Evolutionary conservation across 164 flowering plant genomes (phyloP), one percentile per base, ranked within the genome.

Genomic region (Vitis rotundifolia): DNA sequence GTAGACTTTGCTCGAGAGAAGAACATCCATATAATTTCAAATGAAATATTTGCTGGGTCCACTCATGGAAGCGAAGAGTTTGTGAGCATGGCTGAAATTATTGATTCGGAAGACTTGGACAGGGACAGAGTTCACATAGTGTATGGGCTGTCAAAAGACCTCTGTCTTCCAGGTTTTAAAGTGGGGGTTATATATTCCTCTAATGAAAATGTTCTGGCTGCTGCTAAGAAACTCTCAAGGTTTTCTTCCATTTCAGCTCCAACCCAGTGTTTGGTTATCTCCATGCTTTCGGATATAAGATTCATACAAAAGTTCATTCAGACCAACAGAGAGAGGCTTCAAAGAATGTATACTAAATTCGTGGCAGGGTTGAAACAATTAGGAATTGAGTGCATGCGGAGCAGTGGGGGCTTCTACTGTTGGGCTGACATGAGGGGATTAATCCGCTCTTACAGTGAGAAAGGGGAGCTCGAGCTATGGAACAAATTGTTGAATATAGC

Each of bases 391-490:
- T 93, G 97, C 78, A 74, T 68, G 18, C 78, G 82, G 67, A 85
- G 94, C 80, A 72, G 75, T 66, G 97, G 94, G 2, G 97, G 97
- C 22, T 90, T 85, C 76, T 90, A 83, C 77, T 93, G 98, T 66
- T 96, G 99, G 97, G 99, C 89, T 54, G 91, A 96, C 69, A 84
- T 96, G 98, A 91, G 98, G 62, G 78, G 86, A 29, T 80, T 90
- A 14, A 88, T 93, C 55, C 81, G 91, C 49, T 85, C 95, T 47
- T 93, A 93, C 78, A 88, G 86, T 74, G 98, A 92, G 81, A 96
- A 89, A 68, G 99, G 99, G 28, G 99, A 96, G 87, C 82, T 93
- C 49, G 98, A 92, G 80, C 84, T 93, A n/a, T 90, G 97, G 97
- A 89, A 96, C 28, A 90, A 88, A 72, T 68, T 96, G 67, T 77